Base-by-base conservation (phyloP, 345 rosid species). In the Atalantia buxifolia region DNA sequence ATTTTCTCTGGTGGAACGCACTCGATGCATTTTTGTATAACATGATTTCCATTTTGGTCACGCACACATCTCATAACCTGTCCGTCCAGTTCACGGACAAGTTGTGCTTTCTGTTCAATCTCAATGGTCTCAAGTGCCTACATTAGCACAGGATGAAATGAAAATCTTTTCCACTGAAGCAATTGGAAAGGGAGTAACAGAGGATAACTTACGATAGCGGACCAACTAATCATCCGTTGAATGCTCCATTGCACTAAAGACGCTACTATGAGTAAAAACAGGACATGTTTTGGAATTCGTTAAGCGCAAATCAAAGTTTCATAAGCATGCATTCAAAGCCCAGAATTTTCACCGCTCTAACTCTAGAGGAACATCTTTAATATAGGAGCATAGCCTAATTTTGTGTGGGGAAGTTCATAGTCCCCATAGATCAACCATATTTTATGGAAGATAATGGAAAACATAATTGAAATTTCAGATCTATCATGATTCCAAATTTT, bases 1-100 rank as follows among this genome's bases (percentile, higher is more conserved):
- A 91, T 88, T 79, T 84, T 88, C 68, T 89, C 91, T 69, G 87
- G 75, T 0, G 91, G 89, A 75, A 93, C 67, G 56, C 86, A 71
- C 84, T 91, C 97, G 9, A 93, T 89, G 85, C 95, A 93, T 85
- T 93, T 93, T 77, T 93, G 97, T 66, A 93, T 89, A 65, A 93
- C 97, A 77, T 93, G 95, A 84, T 93, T 93, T 38, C 97, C 97
- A 75, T 93, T 93, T 83, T 93, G 97, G 82, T 93, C 95, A 42
- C 89, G 90, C 36, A 93, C 97, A 77, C 95, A 93, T 78, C 90
- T 88, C 90, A 93, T 84, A 72, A 93, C 89, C 63, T 91, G 92
- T 53, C 95, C 97, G 61, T 93, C 97, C 72, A 93, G 89, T 81
- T 90, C 95, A 36, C 69, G 86, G 63, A 90, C 92, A 57, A 91